Conservation (phyloP, 1,284 basidiomycete genomes). For the Tetrapyrgos nigripes region DNA sequence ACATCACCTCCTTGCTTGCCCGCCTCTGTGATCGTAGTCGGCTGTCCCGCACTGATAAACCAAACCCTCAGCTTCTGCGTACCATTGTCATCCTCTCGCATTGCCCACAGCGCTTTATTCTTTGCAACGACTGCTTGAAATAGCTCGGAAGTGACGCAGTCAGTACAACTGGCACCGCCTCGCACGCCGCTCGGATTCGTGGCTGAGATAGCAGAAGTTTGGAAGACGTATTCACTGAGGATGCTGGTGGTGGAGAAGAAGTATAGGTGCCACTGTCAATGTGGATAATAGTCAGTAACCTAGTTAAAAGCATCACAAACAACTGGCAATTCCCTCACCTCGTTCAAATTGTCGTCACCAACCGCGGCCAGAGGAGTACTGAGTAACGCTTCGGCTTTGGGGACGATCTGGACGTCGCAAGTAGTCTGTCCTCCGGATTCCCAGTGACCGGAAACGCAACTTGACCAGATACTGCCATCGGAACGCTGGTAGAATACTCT, state of each 20-base stretch:
- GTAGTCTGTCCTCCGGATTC: constrained; percentile 1
- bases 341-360: not conserved
- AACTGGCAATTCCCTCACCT: not conserved
- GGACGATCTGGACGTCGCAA: constrained; percentile 6
- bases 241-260: constrained; percentile 6
- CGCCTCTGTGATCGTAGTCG: constrained; percentile 6
- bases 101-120: constrained; percentile 6
- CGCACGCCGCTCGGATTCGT: constrained; percentile 7
- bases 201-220: not conserved
- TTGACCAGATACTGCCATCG: constrained; percentile 4
- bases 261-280: constrained; percentile 7
- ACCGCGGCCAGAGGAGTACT: constrained; percentile 1
- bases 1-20: constrained; percentile 1
- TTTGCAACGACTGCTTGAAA: constrained; percentile 5
- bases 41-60: constrained; percentile 10
- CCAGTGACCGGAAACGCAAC: constrained; percentile 8
- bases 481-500: constrained; percentile 6
- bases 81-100: not conserved
- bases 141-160: not conserved
- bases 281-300: not conserved
- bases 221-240: constrained; percentile 8
- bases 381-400: not conserved
- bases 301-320: too few species aligned
- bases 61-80: constrained; percentile 1
- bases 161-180: constrained; percentile 10